Base-by-base conservation (phyloP, 768 basidiomycete species). In the Boletus tomentosulus region DNA sequence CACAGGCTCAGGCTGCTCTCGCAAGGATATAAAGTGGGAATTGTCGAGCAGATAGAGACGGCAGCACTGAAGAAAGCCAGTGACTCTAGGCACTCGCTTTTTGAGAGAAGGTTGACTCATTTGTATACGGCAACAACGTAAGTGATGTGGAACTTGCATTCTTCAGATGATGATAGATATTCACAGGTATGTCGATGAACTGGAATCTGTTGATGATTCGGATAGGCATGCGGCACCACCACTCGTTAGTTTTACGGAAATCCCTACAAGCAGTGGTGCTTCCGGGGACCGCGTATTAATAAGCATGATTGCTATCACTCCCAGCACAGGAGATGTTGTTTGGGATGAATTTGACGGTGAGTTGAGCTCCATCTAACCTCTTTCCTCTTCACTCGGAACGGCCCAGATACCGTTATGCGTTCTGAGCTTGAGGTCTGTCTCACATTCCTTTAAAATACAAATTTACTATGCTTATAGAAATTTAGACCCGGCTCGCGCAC, bases 331-430 rank as follows among this genome's bases (percentile, higher is more conserved):
- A 1, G 95, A 97, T 59, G 87, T 99, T 3, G 73, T 92, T 3
- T 98, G 92, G 84, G 96, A 99, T 63, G 83, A 90, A 51, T 96
- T 95, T 63, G 78, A 88, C 50, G 93, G 90, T 86, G 62, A 49
- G 63, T 48, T 30, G 12, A 19, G 34, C 13, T 34, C 5, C 34
- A 30, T 42, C n/a, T 15, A 12, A 43, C 11, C 53, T 56, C 50
- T 28, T 35, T 46, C 44, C 5, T 51, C 41, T 42, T 45, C 46
- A 59, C 49, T 51, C 19, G 45, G 16, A 58, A 56, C 6, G 39
- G 34, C 24, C 15, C 62, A 88, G 93, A 97, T 67, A 82, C 81
- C 3, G 70, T 83, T 31, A 90, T 97, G 84, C 81, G 95, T 12
- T 84, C 86, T 8, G 94, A 98, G 68, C 81, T 97, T 2, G 94